Evolutionary conservation across 345 rosid species (phyloP), one percentile per base, ranked within the genome.

Genomic region (Carallia brachiata): DNA sequence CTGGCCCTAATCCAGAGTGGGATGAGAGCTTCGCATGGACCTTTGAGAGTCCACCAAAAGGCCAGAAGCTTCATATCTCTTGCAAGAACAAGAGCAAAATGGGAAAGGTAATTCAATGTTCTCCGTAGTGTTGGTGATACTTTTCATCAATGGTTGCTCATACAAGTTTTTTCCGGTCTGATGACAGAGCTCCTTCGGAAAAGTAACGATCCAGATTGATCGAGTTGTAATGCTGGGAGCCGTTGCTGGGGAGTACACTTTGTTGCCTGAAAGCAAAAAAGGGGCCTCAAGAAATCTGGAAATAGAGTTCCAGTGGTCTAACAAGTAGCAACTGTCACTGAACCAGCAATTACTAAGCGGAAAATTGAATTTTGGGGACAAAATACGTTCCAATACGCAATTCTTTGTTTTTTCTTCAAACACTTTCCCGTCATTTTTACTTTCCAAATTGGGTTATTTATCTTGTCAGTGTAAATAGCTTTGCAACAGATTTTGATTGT

Each of bases 11-110:
- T 80, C 99, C 99, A 1, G 99, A 96, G 56, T 96, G 98, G 96
- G 95, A 92, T 1, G 99, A 92, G 85, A 89, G 92, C 78, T 96
- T 96, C 82, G 70, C 93, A n/a, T 96, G 99, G 99, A 79, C 96
- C 65, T 96, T 92, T 75, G 97, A 96, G 75, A 92, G 95, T 78
- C 98, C 99, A 75, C 99, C 98, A 9, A 96, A 96, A 80, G 98
- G 99, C 75, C 98, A 92, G 72, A 96, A 96, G 77, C 98, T 90
- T 73, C 97, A 89, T 44, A 96, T 96, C 23, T 89, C 98, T 36
- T 96, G 99, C 91, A 96, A 92, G 82, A 96, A 90, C 67, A 96
- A 90, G 85, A 96, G 98, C 85, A 96, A 92, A 84, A 92, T 96
- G 99, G 99, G 99, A 66, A 96, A 96, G 97, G 99, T 87, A 82